Evolutionary conservation across 768 basidiomycete genomes (phyloP).

Genomic region (Fomitopsis serialis): DNA sequence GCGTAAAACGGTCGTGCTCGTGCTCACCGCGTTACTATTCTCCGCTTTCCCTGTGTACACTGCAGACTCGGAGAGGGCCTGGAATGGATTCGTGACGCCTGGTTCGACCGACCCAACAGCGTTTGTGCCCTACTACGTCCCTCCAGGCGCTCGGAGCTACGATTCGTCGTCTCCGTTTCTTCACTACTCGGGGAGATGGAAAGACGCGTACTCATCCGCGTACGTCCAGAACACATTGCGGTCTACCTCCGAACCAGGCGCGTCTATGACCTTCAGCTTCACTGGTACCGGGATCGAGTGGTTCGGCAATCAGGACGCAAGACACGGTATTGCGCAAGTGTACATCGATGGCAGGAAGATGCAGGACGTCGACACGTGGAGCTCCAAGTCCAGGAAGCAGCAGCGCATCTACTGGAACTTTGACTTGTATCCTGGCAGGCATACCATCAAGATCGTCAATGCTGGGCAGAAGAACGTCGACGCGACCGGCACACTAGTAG

Average conservation of each 20-base stretch:
- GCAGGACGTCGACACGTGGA: constrained; percentile 42
- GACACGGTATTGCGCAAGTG: constrained; percentile 52
- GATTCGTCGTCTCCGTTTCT: constrained; percentile 67
- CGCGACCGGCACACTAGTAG: constrained; percentile 32
- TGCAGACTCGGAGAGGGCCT: constrained; percentile 47
- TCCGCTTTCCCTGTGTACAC: constrained; percentile 10
- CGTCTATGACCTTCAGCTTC: constrained; percentile 54
- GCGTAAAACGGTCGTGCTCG: background rate
- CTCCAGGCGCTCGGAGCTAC: constrained; percentile 65
- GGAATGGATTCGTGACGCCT: constrained; percentile 61
- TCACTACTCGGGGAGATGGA: constrained; percentile 58
- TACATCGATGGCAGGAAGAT: constrained; percentile 50
- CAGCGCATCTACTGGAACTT: constrained; percentile 65
- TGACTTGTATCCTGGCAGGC: constrained; percentile 43
- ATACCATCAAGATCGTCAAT: constrained; percentile 62
- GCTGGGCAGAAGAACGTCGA: constrained; percentile 37
- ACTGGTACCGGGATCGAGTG: constrained; percentile 74
- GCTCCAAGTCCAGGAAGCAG: constrained; percentile 33
- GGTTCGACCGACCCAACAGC: constrained; percentile 38
- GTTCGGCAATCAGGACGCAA: constrained; percentile 57
- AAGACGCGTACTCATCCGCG: constrained; percentile 42
- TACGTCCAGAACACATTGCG: constrained; percentile 48
- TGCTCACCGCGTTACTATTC: constrained; percentile 14
- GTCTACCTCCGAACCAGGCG: constrained; percentile 42
- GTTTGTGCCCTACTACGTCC: constrained; percentile 71